Conservation (phyloP, 2,329 filamentous ascomycete genomes). For the Chrysosphaeria jannelii region DNA sequence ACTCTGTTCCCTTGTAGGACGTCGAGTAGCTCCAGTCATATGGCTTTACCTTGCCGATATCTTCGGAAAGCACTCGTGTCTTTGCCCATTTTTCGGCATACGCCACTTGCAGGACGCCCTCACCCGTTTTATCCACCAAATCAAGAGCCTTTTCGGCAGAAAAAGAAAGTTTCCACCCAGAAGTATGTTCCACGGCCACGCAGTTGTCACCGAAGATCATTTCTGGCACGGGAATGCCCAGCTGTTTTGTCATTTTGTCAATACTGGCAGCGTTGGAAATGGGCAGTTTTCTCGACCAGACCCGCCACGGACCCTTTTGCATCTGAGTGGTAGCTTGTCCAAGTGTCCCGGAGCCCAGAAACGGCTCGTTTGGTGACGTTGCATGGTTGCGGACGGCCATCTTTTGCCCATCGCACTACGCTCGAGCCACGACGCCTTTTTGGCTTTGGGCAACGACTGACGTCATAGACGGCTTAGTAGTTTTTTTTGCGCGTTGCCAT, state of each 20-base stretch:
- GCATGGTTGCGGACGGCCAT: too few species aligned
- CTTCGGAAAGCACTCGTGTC: constrained; percentile 31
- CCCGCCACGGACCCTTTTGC: constrained; percentile 38
- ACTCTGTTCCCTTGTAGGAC: constrained; percentile 42
- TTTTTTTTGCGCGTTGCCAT: too few species aligned
- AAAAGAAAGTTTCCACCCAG: constrained; percentile 57
- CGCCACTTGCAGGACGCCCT: constrained; percentile 72
- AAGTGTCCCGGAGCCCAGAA: constrained; percentile 24
- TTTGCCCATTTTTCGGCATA: constrained; percentile 66
- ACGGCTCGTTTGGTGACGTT: constrained; percentile 19
- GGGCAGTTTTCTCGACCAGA: constrained; percentile 67
- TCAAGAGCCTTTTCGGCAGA: constrained; percentile 69
- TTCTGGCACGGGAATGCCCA: constrained; percentile 74
- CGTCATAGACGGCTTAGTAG: too few species aligned
- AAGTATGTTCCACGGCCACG: constrained; percentile 42
- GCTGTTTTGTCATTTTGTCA: constrained; percentile 45
- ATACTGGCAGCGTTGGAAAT: constrained; percentile 84
- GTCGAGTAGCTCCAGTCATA: constrained; percentile 98
- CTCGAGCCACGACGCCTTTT: too few species aligned
- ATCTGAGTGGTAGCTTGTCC: too few species aligned
- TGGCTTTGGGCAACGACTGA: too few species aligned
- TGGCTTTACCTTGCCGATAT: constrained; percentile 73
- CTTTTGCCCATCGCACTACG: too few species aligned
- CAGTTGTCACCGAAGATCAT: constrained; percentile 99
- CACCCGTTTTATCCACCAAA: constrained; percentile 75